These are phyloP conservation scores for Chloropicon primus DNA, from an alignment of 139 green algal genomes.

Conservation along the genomic window DNA sequence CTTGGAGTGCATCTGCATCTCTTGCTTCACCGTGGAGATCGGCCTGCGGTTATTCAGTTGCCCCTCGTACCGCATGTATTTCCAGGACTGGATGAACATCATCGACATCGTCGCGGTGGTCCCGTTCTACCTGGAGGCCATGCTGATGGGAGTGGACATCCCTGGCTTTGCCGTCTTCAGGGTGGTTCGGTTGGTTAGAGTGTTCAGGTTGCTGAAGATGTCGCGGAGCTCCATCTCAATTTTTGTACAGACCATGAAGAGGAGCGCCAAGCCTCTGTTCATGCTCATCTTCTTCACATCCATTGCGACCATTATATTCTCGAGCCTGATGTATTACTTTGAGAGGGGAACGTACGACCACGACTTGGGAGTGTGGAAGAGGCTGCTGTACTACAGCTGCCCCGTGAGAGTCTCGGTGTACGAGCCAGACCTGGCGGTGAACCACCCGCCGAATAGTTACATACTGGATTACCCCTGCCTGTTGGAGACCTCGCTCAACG, in stretches of 20 bases:
- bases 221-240: conserved; percentile 11
- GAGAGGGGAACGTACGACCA: conserved; percentile 16
- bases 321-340: conserved; percentile 15
- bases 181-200: conserved; percentile 22
- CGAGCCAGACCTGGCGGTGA: neutral
- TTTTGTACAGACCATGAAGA: conserved; percentile 10
- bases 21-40: conserved; percentile 19
- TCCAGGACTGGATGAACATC: conserved; percentile 19
- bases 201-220: conserved; percentile 30
- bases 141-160: neutral
- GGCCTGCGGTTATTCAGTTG: neutral
- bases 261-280: conserved; percentile 11
- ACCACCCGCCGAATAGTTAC: neutral
- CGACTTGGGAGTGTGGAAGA: neutral
- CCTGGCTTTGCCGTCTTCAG: conserved; percentile 13
- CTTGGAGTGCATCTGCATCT: conserved; percentile 13
- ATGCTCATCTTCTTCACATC: conserved; percentile 14
- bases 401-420: neutral
- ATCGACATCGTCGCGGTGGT: conserved; percentile 29
- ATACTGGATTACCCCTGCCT: neutral
- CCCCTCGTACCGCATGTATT: neutral
- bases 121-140: conserved; percentile 24
- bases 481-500: neutral
- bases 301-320: conserved; percentile 18
- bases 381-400: neutral